Base-by-base conservation (phyloP, 352 stramenopile genomes). In the Globisporangium okanoganense region DNA sequence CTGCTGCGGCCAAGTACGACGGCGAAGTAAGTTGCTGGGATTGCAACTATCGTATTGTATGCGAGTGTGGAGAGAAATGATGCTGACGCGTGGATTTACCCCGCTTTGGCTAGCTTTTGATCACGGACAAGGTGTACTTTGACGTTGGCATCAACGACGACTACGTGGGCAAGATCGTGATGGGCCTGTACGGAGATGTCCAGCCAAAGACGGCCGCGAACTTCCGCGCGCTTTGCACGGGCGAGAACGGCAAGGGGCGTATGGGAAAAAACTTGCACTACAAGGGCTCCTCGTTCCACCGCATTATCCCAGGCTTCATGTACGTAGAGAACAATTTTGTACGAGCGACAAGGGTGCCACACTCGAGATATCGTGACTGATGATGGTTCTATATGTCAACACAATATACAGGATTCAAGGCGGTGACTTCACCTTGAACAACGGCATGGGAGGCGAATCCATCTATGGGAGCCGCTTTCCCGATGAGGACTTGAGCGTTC, bases 301-400 rank as follows among this genome's bases (percentile, higher is more conserved):
- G 97, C 45, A 97, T 99, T 43, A 99, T 99, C 70, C 95, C 90
- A 2, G 82, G 94, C 44, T 97, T 97, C 72, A 97, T 96, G 91
- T 94, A 79, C 33, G 84, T 79, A 64, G 8, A 44, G 10, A 18
- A 16, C 6, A 33, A 41, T 12, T n/a, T 8, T 41, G 13, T 18
- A 38, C 33, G n/a, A 49, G n/a, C 18, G 44, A 33, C 0, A 16
- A 25, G 20, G 31, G 22, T 33, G 29, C 29, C 29, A 33, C 29
- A 33, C 29, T 33, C 29, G 6, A 33, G 3, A 33, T 33, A 6
- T 33, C 29, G 29, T 48, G 18, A 41, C 36, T 41, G 12, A n/a
- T 12, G 36, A 41, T 41, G 36, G 13, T 41, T 0, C 12, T n/a
- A 41, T 41, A 16, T 41, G 10, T 18, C 18, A 25, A 9, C 66